These are phyloP conservation scores for Penstemon eatonii DNA, from an alignment of 257 asterid genomes.

Conservation along the genomic window DNA sequence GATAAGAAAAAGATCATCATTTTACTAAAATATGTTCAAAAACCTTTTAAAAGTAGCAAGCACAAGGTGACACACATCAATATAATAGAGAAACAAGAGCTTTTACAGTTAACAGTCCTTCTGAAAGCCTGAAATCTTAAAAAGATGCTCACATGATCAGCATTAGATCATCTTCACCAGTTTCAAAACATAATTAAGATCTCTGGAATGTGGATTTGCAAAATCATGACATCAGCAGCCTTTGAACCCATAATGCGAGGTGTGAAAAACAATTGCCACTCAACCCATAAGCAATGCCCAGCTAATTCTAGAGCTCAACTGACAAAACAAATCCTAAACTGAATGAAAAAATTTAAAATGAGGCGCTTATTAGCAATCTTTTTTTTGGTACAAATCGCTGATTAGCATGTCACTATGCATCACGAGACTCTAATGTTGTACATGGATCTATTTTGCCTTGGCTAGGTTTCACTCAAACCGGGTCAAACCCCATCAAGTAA, in stretches of 20 bases:
- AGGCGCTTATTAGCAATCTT: too few relatives aligned
- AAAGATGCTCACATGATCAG: slow-evolving; percentile 8
- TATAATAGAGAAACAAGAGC: neutral
- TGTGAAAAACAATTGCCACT: too few relatives aligned
- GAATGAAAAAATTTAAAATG: too few relatives aligned
- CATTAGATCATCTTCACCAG: slow-evolving; percentile 8
- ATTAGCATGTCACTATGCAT: too few relatives aligned
- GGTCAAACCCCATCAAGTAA: too few relatives aligned
- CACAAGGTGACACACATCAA: slow-evolving; percentile 7
- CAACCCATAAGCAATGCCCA: neutral
- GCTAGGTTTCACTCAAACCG: too few relatives aligned
- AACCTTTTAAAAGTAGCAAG: neutral
- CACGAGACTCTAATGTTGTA: too few relatives aligned
- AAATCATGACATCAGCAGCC: neutral
- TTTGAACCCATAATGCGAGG: neutral
- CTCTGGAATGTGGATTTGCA: neutral
- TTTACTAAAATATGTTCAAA: neutral
- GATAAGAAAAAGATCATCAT: neutral
- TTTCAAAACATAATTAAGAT: neutral
- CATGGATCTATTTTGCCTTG: too few relatives aligned
- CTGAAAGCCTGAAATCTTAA: slow-evolving; percentile 12
- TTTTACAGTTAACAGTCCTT: neutral
- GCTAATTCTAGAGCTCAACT: neutral
- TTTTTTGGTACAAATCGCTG: too few relatives aligned
- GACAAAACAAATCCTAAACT: too few relatives aligned